Percentiles rank a stretch among this genome's conserved stretches.
Evolutionary conservation across 371 early-diverging fungal species (phyloP).

Genomic region (Mucor indicus): DNA sequence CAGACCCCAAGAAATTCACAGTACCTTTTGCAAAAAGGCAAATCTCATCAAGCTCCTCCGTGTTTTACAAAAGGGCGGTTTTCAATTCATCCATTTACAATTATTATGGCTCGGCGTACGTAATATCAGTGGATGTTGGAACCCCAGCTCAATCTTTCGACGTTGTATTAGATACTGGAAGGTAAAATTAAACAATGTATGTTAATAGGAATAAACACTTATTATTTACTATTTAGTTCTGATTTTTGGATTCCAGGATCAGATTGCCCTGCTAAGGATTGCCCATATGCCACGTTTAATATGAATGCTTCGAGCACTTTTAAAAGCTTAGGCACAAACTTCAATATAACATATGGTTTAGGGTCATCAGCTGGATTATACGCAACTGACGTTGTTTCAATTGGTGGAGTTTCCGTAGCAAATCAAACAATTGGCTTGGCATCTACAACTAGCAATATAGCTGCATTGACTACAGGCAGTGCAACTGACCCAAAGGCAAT

Average conservation of each 20-base stretch:
- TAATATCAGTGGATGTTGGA: conserved; percentile 20
- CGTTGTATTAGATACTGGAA: conserved; percentile 31
- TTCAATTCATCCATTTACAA: too few relatives aligned
- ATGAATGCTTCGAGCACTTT: conserved; percentile 26
- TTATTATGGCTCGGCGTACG: conserved; percentile 4
- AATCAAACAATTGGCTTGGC: too few relatives aligned
- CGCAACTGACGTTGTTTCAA: conserved; percentile 22
- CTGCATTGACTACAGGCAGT: too few relatives aligned
- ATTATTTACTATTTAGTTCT: conserved; percentile 25
- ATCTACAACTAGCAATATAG: too few relatives aligned
- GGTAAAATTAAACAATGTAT: conserved; percentile 2
- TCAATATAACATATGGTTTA: conserved; percentile 32
- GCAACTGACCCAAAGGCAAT: too few relatives aligned
- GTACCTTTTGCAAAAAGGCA: too few relatives aligned
- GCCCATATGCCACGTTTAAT: conserved; percentile 35
- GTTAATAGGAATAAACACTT: background rate
- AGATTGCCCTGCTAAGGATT: conserved; percentile 17
- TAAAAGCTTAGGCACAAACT: conserved; percentile 6
- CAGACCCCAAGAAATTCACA: too few relatives aligned
- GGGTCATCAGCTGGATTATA: conserved; percentile 35
- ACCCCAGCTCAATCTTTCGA: conserved; percentile 28
- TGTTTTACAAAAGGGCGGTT: too few relatives aligned
- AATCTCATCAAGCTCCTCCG: too few relatives aligned
- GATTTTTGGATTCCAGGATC: conserved; percentile 41
- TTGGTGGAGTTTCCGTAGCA: too few relatives aligned